phyloP scores from a whole-genome alignment of 257 asterid species.

The Salvia hispanica region DNA sequence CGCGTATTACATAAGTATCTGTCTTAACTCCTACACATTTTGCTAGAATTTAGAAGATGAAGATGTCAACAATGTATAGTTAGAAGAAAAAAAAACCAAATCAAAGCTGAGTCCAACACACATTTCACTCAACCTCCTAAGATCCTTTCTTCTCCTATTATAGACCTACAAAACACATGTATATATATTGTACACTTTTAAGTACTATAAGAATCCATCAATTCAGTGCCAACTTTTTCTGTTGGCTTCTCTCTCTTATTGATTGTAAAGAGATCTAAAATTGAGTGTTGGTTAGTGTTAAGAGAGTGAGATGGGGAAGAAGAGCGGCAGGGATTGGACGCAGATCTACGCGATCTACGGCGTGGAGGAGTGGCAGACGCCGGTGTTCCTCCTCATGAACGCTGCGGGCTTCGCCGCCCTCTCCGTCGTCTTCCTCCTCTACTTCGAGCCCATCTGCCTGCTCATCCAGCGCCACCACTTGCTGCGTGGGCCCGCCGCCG shows the following conservation, averaged over 20 bases:
- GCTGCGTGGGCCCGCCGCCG: conserved; percentile 67
- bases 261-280: neutral
- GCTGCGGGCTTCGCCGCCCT: conserved; percentile 63
- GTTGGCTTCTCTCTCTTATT: neutral
- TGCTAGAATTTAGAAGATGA: no score
- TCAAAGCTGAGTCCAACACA: no score
- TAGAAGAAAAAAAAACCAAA: no score
- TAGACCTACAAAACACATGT: no score
- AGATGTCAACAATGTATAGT: no score
- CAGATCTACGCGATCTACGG: conserved; percentile 99
- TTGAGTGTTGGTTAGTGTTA: no score
- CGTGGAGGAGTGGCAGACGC: conserved; percentile 86
- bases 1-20: no score
- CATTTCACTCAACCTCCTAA: neutral
- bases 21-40: no score
- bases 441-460: conserved; percentile 75
- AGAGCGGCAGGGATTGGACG: conserved; percentile 78
- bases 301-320: conserved; percentile 66
- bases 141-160: neutral
- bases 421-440: conserved; percentile 63
- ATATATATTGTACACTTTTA: neutral
- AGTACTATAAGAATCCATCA: conserved; percentile 27
- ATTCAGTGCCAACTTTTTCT: neutral
- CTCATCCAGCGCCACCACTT: conserved; percentile 50
- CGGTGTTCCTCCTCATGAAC: conserved; percentile 66